Base-by-base conservation (phyloP, 352 stramenopile genomes). In the Discostella stelligera region DNA sequence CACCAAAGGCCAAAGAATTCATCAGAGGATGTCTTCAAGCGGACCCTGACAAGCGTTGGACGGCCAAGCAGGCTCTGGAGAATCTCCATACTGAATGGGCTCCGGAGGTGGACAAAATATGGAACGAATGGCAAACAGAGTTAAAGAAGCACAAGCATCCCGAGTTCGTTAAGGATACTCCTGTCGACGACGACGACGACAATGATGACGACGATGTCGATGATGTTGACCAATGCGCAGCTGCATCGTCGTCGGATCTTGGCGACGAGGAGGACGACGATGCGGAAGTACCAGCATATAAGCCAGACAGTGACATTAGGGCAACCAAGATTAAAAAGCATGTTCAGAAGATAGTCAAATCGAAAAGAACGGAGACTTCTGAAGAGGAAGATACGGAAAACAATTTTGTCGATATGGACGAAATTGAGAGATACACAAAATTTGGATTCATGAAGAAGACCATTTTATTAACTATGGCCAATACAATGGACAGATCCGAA, bases 391-490 rank as follows among this genome's bases (percentile, higher is more conserved):
- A 70, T 14, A n/a, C 58, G 23, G 53, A 66, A 18, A 37, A 61
- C 32, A 32, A 54, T 0, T 20, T 74, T 41, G 60, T 55, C 71
- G 30, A 72, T 16, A 54, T 78, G 23, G 56, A 68, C 50, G 77
- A 79, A 52, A 64, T 85, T 14, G 55, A 76, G 21, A 63, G 61
- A 30, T 85, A 77, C 41, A 72, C 66, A 20, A 69, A 72, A 32
- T 79, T 72, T 69, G 78, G 78, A 32, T 74, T 79, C 37, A 62
- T 88, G 54, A 88, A 88, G 49, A 88, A 88, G 52, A 85, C 73
- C 18, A 81, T 88, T 52, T 63, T 87, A 8, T 76, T 85, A 25
- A 87, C 80, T 27, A 85, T 85, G 80, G 80, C 81, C 16, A 73
- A 85, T 54, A 85, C 81, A 48, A 82, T 88, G 81, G 81, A 88